Conservation (phyloP, 2,329 filamentous ascomycete species). For the Aspergillus japonicus region DNA sequence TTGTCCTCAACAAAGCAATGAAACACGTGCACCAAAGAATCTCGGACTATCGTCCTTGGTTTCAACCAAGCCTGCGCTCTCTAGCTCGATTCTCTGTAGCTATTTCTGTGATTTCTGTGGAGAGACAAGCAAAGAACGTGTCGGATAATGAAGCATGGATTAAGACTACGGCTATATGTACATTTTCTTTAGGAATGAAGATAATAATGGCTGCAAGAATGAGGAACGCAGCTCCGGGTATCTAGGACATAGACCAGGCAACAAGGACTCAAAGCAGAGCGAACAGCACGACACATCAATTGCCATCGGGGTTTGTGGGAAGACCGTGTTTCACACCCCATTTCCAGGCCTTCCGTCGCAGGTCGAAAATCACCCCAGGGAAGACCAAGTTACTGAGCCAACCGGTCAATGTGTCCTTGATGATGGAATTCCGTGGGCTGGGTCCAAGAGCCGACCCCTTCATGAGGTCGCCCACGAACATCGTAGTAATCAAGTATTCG, state of each 20-base stretch:
- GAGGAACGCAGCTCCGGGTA: slow-evolving; percentile 24
- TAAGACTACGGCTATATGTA: slow-evolving; percentile 3
- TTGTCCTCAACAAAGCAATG: background rate
- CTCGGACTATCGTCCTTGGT: background rate
- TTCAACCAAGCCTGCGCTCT: background rate
- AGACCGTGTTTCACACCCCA: slow-evolving; percentile 58
- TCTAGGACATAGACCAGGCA: slow-evolving; percentile 28
- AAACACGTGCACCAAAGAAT: background rate
- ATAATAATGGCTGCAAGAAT: slow-evolving; percentile 13
- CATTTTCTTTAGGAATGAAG: slow-evolving; percentile 9
- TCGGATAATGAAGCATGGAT: slow-evolving; percentile 5
- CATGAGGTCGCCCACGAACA: slow-evolving; percentile 70
- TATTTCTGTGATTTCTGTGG: background rate
- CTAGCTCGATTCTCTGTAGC: background rate
- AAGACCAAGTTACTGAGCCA: slow-evolving; percentile 56
- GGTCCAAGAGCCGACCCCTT: slow-evolving; percentile 57
- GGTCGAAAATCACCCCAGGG: slow-evolving; percentile 57
- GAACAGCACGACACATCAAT: background rate
- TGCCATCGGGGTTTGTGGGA: slow-evolving; percentile 17
- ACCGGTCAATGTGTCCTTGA: slow-evolving; percentile 55
- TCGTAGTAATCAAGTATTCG: slow-evolving; percentile 75
- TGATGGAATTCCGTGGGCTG: slow-evolving; percentile 53
- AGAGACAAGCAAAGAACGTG: background rate
- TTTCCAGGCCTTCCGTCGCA: slow-evolving; percentile 56
- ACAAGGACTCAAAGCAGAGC: slow-evolving; percentile 14